Base-by-base conservation (phyloP, 2,329 filamentous ascomycete genomes). In the Exophiala oligosperma region DNA sequence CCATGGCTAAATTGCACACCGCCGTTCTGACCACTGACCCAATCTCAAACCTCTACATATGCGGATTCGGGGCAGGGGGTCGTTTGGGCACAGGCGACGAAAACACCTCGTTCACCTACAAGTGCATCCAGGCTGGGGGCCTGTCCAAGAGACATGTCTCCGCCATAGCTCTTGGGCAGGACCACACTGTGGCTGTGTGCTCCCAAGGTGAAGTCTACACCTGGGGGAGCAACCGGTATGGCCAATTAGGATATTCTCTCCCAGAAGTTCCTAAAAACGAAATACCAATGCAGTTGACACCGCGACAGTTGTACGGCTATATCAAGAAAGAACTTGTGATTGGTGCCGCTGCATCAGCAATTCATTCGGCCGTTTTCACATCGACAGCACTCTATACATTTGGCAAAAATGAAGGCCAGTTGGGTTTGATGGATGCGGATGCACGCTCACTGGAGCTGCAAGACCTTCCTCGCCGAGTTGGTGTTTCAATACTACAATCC, bases 401-500 rank as follows among this genome's bases (percentile, higher is more conserved):
- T 81, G 94, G 94, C 23, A 95, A 94, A 68, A 99, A 97, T 67
- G 86, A 92, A 66, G 94, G 94, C 1, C 94, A 99, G 72, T 82
- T 99, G 48, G 94, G 92, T 4, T 81, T 99, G 53, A 92, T 97
- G 76, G 94, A 97, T 71, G 93, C 94, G 0, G 93, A 97, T 74
- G 95, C 94, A 26, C 86, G 92, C 47, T 97, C 92, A 0, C 81
- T 97, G 4, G 90, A 94, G 66, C 77, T 88, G n/a, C 94, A 97
- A 69, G 76, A 83, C 21, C 86, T 84, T 0, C 94, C 94, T 24
- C 85, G 94, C 48, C 93, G 89, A 69, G 92, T 99, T 44, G 92
- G 91, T 0, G 91, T 91, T 0, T 94, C 92, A 0, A 80, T 96
- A 1, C 90, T 94, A 68, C 83, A 80, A 54, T 84, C 85, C 2